A percentile compares a stretch with the other conserved stretches of the same genome.
Conservation (phyloP, 495 filamentous ascomycete species). For the Melanomma pulvis-pyrius region DNA sequence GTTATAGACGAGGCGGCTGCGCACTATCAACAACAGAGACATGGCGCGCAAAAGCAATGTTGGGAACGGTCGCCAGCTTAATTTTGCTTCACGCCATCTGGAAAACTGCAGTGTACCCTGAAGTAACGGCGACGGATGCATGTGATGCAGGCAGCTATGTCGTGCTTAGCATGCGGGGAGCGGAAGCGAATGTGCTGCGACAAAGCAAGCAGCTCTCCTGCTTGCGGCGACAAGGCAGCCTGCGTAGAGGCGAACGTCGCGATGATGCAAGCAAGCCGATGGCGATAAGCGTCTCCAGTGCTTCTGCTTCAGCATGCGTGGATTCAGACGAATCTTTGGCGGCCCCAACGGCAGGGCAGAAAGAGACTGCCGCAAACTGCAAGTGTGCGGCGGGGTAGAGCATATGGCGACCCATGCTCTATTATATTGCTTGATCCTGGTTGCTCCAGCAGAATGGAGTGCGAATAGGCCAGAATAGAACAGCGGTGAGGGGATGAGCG, state of each 20-base stretch:
- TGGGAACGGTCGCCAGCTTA: constrained; percentile 12
- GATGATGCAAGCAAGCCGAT: constrained; percentile 24
- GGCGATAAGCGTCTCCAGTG: constrained; percentile 16
- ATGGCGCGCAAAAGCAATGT: constrained; percentile 9
- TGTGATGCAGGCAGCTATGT: constrained; percentile 36
- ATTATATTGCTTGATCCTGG: constrained; percentile 29
- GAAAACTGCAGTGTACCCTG: constrained; percentile 37
- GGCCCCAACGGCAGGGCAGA: constrained; percentile 12
- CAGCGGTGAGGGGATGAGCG: constrained; percentile 29
- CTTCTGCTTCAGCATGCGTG: constrained; percentile 1
- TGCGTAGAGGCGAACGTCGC: constrained; percentile 1
- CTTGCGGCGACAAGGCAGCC: background rate
- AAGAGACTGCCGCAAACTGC: background rate
- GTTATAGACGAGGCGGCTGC: constrained; percentile 7
- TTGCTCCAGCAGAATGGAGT: constrained; percentile 19
- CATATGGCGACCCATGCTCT: constrained; percentile 29
- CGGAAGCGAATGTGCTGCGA: constrained; percentile 23
- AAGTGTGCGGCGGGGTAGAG: constrained; percentile 25
- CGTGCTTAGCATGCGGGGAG: constrained; percentile 34
- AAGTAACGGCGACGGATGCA: constrained; percentile 35
- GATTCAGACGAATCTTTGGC: constrained; percentile 5
- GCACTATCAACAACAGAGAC: background rate
- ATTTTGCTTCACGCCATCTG: constrained; percentile 33
- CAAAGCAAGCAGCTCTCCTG: constrained; percentile 20
- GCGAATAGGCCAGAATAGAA: constrained; percentile 31